Conservation (phyloP, 1,139 yeast genomes). For the Ashbya aceris region DNA sequence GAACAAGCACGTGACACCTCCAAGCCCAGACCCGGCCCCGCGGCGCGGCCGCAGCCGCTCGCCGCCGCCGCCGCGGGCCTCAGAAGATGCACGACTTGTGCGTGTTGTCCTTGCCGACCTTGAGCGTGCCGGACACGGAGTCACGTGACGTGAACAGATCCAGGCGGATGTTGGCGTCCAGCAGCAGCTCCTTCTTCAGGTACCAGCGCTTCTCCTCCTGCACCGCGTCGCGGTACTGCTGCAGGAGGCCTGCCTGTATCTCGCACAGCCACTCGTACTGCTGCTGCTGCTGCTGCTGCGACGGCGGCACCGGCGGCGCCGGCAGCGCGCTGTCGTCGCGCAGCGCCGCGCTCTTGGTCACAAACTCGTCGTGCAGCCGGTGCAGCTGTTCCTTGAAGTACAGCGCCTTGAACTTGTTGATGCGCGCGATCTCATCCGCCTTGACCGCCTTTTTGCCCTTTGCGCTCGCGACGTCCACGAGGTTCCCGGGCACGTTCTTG, state of each 20-base stretch:
- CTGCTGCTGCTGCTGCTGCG: constrained; percentile 16
- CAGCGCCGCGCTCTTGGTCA: constrained; percentile 10
- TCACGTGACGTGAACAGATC: constrained; percentile 24
- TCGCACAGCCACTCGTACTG: constrained; percentile 19
- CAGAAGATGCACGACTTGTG: constrained; percentile 7
- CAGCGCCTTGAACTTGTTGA: constrained; percentile 21
- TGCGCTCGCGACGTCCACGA: constrained; percentile 9
- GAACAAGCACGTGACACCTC: no score
- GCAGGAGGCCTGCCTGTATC: constrained; percentile 16
- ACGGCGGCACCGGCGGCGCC: constrained; percentile 6
- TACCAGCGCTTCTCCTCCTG: constrained; percentile 27
- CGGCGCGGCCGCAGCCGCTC: no score
- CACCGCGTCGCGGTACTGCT: constrained; percentile 15
- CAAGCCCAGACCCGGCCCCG: no score
- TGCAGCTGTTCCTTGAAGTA: constrained; percentile 23
- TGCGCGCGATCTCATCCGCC: constrained; percentile 14
- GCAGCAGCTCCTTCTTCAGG: constrained; percentile 23
- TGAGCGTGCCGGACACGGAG: constrained; percentile 8
- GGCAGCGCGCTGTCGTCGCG: constrained; percentile 5
- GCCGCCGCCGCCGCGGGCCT: neutral
- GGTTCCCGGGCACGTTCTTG: constrained; percentile 27
- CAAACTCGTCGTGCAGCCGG: constrained; percentile 22
- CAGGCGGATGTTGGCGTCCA: constrained; percentile 28
- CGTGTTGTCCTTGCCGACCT: constrained; percentile 12
- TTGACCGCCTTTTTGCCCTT: constrained; percentile 7